A percentile compares a stretch with the other conserved stretches of the same genome.
These are phyloP conservation scores for Pseudogymnoascus sp. DNA, from an alignment of 2,329 filamentous ascomycete species.

Conservation along the genomic window DNA sequence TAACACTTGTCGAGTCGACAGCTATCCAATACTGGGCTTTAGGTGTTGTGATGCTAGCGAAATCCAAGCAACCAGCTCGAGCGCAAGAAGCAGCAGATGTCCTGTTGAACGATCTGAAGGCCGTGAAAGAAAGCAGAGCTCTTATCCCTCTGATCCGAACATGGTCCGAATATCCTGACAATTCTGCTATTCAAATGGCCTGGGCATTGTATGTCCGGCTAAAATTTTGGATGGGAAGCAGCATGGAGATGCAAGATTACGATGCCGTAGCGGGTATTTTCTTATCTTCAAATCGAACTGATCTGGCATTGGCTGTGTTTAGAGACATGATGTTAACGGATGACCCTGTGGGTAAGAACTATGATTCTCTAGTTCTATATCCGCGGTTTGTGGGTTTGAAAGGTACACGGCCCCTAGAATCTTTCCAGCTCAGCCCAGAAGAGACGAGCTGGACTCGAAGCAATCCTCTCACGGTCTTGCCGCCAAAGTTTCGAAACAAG, in stretches of 20 bases:
- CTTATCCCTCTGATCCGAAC: slow-evolving; percentile 63
- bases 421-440: slow-evolving; percentile 16
- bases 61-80: slow-evolving; percentile 47
- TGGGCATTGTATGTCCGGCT: slow-evolving; percentile 62
- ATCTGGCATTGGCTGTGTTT: slow-evolving; percentile 67
- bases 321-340: slow-evolving; percentile 69
- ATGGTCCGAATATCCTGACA: slow-evolving; percentile 42
- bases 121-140: slow-evolving; percentile 44
- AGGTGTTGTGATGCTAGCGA: slow-evolving; percentile 57
- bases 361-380: slow-evolving; percentile 22
- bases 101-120: slow-evolving; percentile 37
- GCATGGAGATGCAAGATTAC: slow-evolving; percentile 66
- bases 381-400: slow-evolving; percentile 9
- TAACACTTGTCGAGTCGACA: slow-evolving; percentile 20
- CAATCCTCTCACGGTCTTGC: slow-evolving; percentile 39
- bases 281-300: slow-evolving; percentile 54
- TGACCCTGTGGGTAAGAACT: slow-evolving; percentile 7
- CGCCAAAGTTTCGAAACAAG: slow-evolving; percentile 53
- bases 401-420: slow-evolving; percentile 10
- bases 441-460: slow-evolving; percentile 29
- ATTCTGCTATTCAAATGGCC: slow-evolving; percentile 45
- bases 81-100: slow-evolving; percentile 49
- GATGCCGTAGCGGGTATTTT: slow-evolving; percentile 67
- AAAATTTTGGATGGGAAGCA: slow-evolving; percentile 48
- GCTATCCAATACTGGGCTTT: slow-evolving; percentile 54